Percentiles rank a stretch among this genome's conserved stretches.
These are phyloP conservation scores for Aquilaria agallochum DNA, from an alignment of 441 rosid species.

Conservation along the genomic window DNA sequence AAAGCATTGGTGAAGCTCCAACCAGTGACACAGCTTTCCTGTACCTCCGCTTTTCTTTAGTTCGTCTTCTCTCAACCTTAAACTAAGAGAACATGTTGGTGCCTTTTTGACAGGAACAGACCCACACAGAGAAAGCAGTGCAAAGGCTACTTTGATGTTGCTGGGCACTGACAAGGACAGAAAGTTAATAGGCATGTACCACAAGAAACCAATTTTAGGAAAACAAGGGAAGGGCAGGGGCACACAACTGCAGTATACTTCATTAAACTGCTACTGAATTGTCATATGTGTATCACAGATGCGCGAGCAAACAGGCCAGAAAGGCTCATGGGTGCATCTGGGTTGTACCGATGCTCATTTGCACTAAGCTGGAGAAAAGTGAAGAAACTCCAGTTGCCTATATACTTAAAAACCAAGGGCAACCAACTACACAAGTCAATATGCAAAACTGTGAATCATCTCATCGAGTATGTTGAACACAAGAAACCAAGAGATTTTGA, in stretches of 20 bases:
- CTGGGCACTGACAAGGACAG: slow-evolving; percentile 22
- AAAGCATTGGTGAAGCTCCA: slow-evolving; percentile 16
- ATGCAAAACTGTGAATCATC: no score
- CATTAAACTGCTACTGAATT: background rate
- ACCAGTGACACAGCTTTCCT: slow-evolving; percentile 20
- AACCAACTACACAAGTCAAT: no score
- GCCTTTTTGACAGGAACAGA: slow-evolving; percentile 34
- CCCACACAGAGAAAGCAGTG: slow-evolving; percentile 20
- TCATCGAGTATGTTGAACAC: no score
- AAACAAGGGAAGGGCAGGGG: slow-evolving; percentile 3
- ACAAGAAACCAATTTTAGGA: slow-evolving; percentile 14
- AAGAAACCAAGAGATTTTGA: no score
- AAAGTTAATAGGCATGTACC: slow-evolving; percentile 4
- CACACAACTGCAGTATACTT: background rate
- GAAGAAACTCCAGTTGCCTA: no score
- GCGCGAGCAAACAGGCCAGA: no score
- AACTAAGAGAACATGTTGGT: slow-evolving; percentile 40
- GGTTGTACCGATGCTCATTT: no score
- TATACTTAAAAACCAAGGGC: no score
- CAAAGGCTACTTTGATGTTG: slow-evolving; percentile 37
- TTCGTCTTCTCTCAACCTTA: slow-evolving; percentile 24
- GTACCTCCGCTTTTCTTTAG: slow-evolving; percentile 10
- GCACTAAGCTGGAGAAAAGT: no score
- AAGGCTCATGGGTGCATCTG: no score
- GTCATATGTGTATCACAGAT: background rate